A percentile compares a stretch with the other conserved stretches of the same genome.
Conservation (phyloP, 768 basidiomycete species). For the Lyophyllum decastes region DNA sequence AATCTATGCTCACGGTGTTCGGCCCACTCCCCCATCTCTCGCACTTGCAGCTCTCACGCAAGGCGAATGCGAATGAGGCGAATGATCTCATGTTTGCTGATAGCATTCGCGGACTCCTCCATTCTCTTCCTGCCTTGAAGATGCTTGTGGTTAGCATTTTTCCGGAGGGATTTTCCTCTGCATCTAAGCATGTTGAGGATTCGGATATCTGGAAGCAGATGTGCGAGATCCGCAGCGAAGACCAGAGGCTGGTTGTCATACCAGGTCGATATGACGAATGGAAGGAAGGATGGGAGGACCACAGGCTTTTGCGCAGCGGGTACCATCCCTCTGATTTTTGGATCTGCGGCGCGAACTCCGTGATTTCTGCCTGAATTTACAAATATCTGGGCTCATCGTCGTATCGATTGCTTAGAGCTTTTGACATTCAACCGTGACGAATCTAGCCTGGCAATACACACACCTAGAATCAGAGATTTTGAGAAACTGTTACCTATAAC, state of each 20-base stretch:
- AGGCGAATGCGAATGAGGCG: conserved; percentile 39
- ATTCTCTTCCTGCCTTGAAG: conserved; percentile 26
- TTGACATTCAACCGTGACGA: too few relatives aligned
- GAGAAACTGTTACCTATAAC: too few relatives aligned
- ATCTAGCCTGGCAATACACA: too few relatives aligned
- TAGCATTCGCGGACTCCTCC: conserved; percentile 31
- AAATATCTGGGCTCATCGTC: neutral
- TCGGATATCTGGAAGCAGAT: conserved; percentile 29
- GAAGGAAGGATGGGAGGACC: conserved; percentile 25
- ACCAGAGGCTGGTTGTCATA: conserved; percentile 25
- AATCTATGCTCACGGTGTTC: conserved; percentile 31
- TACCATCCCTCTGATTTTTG: conserved; percentile 20
- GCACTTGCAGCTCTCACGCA: conserved; percentile 40
- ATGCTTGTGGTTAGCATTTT: conserved; percentile 38
- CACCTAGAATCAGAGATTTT: too few relatives aligned
- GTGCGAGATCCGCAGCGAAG: conserved; percentile 18
- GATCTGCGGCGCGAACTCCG: neutral
- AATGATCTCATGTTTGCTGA: conserved; percentile 40
- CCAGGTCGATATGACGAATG: conserved; percentile 23
- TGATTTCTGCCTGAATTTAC: neutral
- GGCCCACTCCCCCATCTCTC: conserved; percentile 36
- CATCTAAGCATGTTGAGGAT: conserved; percentile 13
- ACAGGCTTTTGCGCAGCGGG: conserved; percentile 16
- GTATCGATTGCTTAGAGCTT: too few relatives aligned
- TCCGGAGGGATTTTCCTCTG: conserved; percentile 14